Base-by-base conservation (phyloP, 129 eudicot genomes). In the Flaveria linearis region DNA sequence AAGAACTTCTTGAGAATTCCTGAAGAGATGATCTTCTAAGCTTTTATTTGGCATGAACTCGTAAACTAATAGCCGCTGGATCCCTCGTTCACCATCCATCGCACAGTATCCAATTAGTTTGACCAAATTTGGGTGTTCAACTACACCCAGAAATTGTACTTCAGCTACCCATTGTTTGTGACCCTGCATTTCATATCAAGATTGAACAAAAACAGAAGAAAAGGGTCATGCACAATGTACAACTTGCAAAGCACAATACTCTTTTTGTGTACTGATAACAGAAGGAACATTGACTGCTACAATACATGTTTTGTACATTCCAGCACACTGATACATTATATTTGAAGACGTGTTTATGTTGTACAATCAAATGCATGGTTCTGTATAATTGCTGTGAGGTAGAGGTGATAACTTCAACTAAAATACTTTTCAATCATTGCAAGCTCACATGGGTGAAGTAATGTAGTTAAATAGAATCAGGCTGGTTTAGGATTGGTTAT, bases 151-250 rank as follows among this genome's bases (percentile, higher is more conserved):
- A 81, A 88, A 90, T 42, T 90, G 97, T 82, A 93, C 96, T 72
- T 93, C 98, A 41, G 97, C 87, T 58, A 86, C 81, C 98, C 98
- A 93, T 82, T 93, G 90, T 69, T 90, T 93, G 82, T 93, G 98
- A 49, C 96, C 98, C 98, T 93, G 70, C 74, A 76, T 75, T 51
- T 58, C 61, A 28, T 62, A 67, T 64, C 71, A 74, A 62, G 73
- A 30, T 25, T 25, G 22, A 28, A 64, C 17, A 64, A 43, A 30
- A 62, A 18, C 8, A 9, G 64, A 60, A 69, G 65, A 60, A 43
- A 28, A 60, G n/a, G 49, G 30, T 68, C 13, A 63, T 63, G 69
- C 69, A 63, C 46, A 63, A 63, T 63, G 69, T 62, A 62, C 17
- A 62, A 26, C 68, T 62, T 62, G 68, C 43, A 62, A 28, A 26